Percentiles rank a stretch among this genome's conserved stretches.
Evolutionary conservation across 257 asterid species (phyloP).

Genomic region (Oldenlandia corymbosa): DNA sequence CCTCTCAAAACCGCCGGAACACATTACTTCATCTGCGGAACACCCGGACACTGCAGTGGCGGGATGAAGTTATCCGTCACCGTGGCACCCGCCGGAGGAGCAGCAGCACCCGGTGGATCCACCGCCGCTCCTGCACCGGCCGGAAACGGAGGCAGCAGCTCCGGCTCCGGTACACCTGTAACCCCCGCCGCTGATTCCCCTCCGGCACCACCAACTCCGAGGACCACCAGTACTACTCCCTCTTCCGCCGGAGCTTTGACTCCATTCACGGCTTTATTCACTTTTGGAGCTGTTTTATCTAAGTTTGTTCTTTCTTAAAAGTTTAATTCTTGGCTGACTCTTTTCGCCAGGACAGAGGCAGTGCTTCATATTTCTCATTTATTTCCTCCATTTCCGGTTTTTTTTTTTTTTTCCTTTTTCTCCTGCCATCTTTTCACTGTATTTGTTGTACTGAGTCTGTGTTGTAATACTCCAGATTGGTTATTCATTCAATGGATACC

Average conservation of each 20-base stretch:
- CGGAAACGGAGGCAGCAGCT: not conserved
- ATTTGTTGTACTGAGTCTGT: conserved; percentile 10
- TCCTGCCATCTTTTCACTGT: not conserved
- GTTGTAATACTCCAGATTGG: too few species aligned
- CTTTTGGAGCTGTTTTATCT: conserved; percentile 1
- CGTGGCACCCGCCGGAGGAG: conserved; percentile 15
- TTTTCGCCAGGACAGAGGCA: conserved; percentile 30
- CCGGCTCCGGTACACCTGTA: conserved; percentile 17
- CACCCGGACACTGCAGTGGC: conserved; percentile 25
- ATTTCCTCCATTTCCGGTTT: not conserved
- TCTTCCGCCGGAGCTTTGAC: conserved; percentile 17
- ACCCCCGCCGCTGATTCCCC: conserved; percentile 1
- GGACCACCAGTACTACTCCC: not conserved
- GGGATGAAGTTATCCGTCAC: conserved; percentile 31
- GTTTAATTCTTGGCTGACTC: not conserved
- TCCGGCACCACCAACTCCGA: not conserved
- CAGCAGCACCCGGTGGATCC: conserved; percentile 1
- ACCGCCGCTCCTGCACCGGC: conserved; percentile 12
- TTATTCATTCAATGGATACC: too few species aligned
- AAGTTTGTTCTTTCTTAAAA: conserved; percentile 10
- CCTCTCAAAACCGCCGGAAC: conserved; percentile 22
- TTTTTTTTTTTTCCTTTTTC: too few species aligned
- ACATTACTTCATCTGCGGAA: conserved; percentile 28
- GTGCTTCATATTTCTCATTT: conserved; percentile 12
- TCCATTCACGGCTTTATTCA: conserved; percentile 12